Percentiles rank a stretch among this genome's conserved stretches.
These are phyloP conservation scores for Meira nashicola DNA, from an alignment of 1,284 basidiomycete species.

Conservation along the genomic window DNA sequence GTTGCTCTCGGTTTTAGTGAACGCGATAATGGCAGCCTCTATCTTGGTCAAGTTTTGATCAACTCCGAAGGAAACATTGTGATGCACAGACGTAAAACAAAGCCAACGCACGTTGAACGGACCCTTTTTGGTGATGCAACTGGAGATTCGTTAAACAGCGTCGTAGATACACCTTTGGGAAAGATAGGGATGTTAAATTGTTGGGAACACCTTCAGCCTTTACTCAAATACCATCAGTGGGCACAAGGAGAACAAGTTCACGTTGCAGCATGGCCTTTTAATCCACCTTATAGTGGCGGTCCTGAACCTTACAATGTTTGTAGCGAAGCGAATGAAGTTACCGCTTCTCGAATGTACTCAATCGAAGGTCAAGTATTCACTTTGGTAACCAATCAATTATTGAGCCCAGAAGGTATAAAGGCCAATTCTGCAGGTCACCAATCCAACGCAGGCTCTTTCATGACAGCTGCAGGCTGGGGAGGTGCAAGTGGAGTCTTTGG, in stretches of 20 bases:
- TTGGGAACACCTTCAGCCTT: conserved; percentile 12
- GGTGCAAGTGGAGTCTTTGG: conserved; percentile 14
- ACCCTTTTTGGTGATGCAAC: conserved; percentile 11
- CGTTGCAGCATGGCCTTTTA: background rate
- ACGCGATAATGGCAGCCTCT: background rate
- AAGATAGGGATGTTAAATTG: conserved; percentile 6
- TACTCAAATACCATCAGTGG: conserved; percentile 11
- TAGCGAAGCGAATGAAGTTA: too few relatives aligned
- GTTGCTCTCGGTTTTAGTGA: conserved; percentile 9
- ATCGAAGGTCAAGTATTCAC: conserved; percentile 2
- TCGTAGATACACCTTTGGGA: conserved; percentile 10
- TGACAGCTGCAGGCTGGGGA: background rate
- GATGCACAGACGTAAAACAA: conserved; percentile 5
- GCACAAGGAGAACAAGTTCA: background rate
- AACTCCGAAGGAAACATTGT: too few relatives aligned
- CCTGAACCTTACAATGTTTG: too few relatives aligned
- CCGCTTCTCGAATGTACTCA: conserved; percentile 1
- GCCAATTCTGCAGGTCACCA: background rate
- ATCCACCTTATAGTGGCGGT: too few relatives aligned
- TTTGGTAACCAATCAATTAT: conserved; percentile 2
- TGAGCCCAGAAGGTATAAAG: background rate
- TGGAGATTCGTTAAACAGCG: conserved; percentile 11
- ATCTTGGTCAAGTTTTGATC: too few relatives aligned
- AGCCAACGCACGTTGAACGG: conserved; percentile 12
- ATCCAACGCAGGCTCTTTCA: background rate